Percentiles rank a stretch among this genome's conserved stretches.
Conservation (phyloP, 2,329 filamentous ascomycete species). For the Aspergillus ochraceus region DNA sequence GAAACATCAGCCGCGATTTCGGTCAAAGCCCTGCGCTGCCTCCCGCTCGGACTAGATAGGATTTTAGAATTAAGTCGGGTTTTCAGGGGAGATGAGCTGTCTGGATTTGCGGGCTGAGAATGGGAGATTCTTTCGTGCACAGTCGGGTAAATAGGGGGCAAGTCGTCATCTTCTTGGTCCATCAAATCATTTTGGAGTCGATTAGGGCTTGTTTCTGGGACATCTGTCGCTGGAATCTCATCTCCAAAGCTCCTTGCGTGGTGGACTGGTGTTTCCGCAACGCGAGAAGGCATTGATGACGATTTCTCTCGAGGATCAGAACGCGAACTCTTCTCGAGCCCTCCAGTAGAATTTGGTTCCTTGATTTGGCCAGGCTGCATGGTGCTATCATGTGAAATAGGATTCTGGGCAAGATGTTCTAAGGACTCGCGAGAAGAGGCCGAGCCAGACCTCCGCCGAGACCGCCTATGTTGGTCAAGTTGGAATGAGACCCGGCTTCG, state of each 20-base stretch:
- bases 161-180: constrained; percentile 39
- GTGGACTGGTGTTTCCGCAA: constrained; percentile 42
- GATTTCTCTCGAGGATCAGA: constrained; percentile 25
- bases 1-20: constrained; percentile 46
- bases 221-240: constrained; percentile 33
- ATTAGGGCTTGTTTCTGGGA: constrained; percentile 41
- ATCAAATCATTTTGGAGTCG: constrained; percentile 23
- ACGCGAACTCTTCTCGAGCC: constrained; percentile 10
- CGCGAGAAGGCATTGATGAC: constrained; percentile 40
- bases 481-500: constrained; percentile 9
- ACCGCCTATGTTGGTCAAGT: constrained; percentile 1
- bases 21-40: constrained; percentile 38
- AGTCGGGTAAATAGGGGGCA: constrained; percentile 32
- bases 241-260: constrained; percentile 23
- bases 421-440: constrained; percentile 9
- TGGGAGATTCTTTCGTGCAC: constrained; percentile 20
- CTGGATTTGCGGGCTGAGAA: constrained; percentile 19
- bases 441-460: constrained; percentile 10
- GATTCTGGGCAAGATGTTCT: constrained; percentile 6
- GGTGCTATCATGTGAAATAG: constrained; percentile 9
- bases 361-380: constrained; percentile 17
- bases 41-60: constrained; percentile 41
- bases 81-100: constrained; percentile 29
- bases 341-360: constrained; percentile 5
- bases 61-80: constrained; percentile 26